Base-by-base conservation (phyloP, 257 asterid species). In the Scutellaria galericulata region DNA sequence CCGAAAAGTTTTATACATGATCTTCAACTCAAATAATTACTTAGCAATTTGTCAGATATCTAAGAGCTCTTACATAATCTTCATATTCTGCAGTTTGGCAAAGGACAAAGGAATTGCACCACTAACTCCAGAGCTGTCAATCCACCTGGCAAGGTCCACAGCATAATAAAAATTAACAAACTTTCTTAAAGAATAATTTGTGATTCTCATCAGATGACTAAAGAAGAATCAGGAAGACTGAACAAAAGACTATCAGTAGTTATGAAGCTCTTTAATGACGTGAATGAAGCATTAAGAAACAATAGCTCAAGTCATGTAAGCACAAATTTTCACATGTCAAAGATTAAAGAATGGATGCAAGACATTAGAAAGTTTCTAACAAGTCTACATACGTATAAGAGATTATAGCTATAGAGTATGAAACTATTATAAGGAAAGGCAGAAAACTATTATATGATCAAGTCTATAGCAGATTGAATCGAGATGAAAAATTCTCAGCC, bases 71-170 rank as follows among this genome's bases (percentile, higher is more conserved):
- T 80, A 89, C 96, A 88, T 63, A 9, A 18, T 76, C 18, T 22
- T 39, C 80, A 90, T 68, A 68, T 62, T 86, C 72, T 4, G 78
- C 55, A 90, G 79, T 18, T 37, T 20, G 54, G 87, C 84, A 35
- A 88, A 88, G 11, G 89, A 71, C 47, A 35, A 12, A 57, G 96
- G 95, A 52, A 90, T 84, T 8, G 68, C 68, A 53, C 90, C 89
- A 52, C 84, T 86, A 75, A 90, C 74, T 58, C 93, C 93, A 51
- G 89, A 75, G 68, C 92, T 86, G 39, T 82, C 80, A 11, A 83
- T 53, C 71, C 80, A 88, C 52, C 96, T 88, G 82, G 31, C 42
- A 72, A 70, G 47, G n/a, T 24, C 3, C 18, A 68, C 52, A 24
- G 3, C 53, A 72, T 18, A 4, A 68, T 51, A 41, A 61, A 61